A percentile compares a stretch with the other conserved stretches of the same genome.
These are phyloP conservation scores for Letharia lupina DNA, from an alignment of 495 filamentous ascomycete genomes.

Conservation along the genomic window DNA sequence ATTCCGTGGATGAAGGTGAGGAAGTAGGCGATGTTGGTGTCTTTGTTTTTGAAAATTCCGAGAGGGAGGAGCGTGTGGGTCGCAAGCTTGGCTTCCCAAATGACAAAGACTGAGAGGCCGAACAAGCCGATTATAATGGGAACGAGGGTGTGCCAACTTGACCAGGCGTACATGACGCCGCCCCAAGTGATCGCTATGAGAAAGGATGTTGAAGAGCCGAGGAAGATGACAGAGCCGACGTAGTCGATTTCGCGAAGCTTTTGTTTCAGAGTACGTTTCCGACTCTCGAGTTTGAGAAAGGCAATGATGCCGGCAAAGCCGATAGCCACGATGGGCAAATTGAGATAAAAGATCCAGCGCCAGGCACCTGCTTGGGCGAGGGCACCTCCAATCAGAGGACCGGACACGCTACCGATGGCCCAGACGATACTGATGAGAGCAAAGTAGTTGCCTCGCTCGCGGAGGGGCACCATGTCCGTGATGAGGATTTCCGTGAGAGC, in stretches of 20 bases:
- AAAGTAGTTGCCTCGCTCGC: conserved; percentile 30
- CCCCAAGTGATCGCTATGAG: conserved; percentile 45
- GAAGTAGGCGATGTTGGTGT: conserved; percentile 34
- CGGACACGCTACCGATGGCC: conserved; percentile 15
- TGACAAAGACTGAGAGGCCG: conserved; percentile 37
- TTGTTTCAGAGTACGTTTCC: conserved; percentile 20
- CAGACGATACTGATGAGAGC: conserved; percentile 34
- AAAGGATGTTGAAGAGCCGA: conserved; percentile 36
- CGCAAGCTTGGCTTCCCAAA: conserved; percentile 41
- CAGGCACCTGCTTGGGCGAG: conserved; percentile 10
- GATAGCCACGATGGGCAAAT: conserved; percentile 23
- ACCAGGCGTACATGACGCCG: conserved; percentile 43
- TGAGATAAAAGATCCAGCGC: conserved; percentile 23
- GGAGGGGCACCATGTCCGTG: conserved; percentile 29
- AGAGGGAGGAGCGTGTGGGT: conserved; percentile 36
- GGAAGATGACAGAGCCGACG: conserved; percentile 43
- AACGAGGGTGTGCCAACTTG: conserved; percentile 42
- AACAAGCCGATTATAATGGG: conserved; percentile 47
- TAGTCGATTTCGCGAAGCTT: conserved; percentile 42
- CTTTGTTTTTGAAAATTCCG: conserved; percentile 36
- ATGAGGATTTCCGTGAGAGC: conserved; percentile 32
- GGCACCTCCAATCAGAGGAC: conserved; percentile 16
- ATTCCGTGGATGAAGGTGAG: conserved; percentile 44
- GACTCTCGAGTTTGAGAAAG: conserved; percentile 20
- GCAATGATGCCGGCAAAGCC: conserved; percentile 15